Conservation (phyloP, 2,329 filamentous ascomycete genomes). For the Biscogniauxia mediterranea region DNA sequence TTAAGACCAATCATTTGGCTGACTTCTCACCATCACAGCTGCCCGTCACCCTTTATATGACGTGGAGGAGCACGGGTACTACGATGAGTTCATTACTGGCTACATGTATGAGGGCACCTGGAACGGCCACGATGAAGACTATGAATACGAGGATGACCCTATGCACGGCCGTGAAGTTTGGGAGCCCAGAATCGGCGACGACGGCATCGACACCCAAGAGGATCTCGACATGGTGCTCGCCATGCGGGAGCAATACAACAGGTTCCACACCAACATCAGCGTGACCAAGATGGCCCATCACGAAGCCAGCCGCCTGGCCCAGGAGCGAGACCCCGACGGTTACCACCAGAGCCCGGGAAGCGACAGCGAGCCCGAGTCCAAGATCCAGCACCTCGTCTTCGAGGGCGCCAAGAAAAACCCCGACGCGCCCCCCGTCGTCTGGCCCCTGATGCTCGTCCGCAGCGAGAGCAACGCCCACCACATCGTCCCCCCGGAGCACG, state of each 20-base stretch:
- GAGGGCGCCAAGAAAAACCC: background rate
- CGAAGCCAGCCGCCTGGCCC: background rate
- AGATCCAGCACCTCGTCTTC: background rate
- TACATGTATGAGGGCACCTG: slow-evolving; percentile 8
- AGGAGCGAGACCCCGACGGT: background rate
- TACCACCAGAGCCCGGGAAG: background rate
- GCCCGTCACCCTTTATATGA: background rate
- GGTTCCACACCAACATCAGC: slow-evolving; percentile 1
- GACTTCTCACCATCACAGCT: background rate
- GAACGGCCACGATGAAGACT: slow-evolving; percentile 12
- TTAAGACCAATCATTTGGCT: background rate
- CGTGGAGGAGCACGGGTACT: background rate
- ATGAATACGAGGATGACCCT: slow-evolving; percentile 7
- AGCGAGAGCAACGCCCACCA: background rate
- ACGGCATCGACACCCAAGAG: slow-evolving; percentile 19
- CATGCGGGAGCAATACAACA: slow-evolving; percentile 9
- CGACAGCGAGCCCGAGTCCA: background rate
- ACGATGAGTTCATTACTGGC: slow-evolving; percentile 6
- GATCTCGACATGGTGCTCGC: slow-evolving; percentile 15
- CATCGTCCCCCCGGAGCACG: background rate
- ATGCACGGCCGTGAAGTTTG: slow-evolving; percentile 10
- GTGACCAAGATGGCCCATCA: background rate
- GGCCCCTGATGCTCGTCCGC: background rate
- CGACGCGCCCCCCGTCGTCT: background rate
- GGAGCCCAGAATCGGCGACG: slow-evolving; percentile 20